Evolutionary conservation across 192 early-diverging fungal species (phyloP).

Genomic region (Thamnidium elegans): DNA sequence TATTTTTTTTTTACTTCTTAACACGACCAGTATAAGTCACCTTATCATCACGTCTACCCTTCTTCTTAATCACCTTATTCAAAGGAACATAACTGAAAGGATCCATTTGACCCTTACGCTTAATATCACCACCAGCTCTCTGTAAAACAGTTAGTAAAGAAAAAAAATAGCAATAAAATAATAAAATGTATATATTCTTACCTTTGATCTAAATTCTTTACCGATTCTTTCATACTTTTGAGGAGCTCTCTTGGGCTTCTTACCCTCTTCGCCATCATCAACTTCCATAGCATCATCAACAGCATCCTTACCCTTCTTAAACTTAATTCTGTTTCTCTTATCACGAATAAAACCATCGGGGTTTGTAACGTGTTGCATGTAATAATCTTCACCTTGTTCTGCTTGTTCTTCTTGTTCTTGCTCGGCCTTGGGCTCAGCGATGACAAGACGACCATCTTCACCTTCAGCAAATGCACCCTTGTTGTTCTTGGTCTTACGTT

Average conservation of each 20-base stretch:
- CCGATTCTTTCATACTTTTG: conserved; percentile 48
- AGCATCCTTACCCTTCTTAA: conserved; percentile 69
- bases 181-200: conserved; percentile 13
- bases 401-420: conserved; percentile 40
- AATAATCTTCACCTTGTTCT: conserved; percentile 74
- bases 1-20: conserved; percentile 37
- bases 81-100: conserved; percentile 97
- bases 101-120: conserved; percentile 81
- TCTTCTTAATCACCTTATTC: conserved; percentile 55
- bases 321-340: conserved; percentile 84
- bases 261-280: conserved; percentile 53
- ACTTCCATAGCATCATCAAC: conserved; percentile 60
- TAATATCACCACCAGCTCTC: conserved; percentile 90
- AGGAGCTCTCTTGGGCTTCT: conserved; percentile 34
- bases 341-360: conserved; percentile 86
- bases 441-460: conserved; percentile 79
- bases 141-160: conserved; percentile 1
- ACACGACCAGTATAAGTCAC: conserved; percentile 38
- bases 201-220: conserved; percentile 80
- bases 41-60: conserved; percentile 51
- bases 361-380: conserved; percentile 74
- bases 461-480: conserved; percentile 54
- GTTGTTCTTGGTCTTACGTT: conserved; percentile 13
- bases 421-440: conserved; percentile 57
- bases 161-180: neutral